Base-by-base conservation (phyloP, 2,329 filamentous ascomycete genomes). In the Fusarium sp. region DNA sequence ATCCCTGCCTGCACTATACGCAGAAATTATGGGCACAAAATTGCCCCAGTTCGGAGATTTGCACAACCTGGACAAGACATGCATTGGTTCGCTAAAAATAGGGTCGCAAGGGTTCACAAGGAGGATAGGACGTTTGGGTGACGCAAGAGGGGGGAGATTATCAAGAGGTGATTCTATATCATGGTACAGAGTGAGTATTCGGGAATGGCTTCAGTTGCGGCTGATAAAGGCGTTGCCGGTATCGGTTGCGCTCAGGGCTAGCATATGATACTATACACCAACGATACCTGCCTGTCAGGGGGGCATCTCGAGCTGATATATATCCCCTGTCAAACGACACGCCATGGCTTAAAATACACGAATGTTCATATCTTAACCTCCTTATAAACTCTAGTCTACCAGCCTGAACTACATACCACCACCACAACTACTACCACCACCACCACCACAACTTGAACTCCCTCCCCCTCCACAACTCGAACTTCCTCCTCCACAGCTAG, bases 391-490 rank as follows among this genome's bases (percentile, higher is more conserved):
- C 35, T 27, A 51, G 9, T 14, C 35, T 44, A 22, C 22, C 38
- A 67, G 16, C 66, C 59, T 55, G 27, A 55, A 70, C 61, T 24
- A 31, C 29, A 31, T 31, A 31, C 70, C 71, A 57, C 67, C 71
- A 33, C 62, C 40, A 33, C 71, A 64, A n/a, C 71, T 61, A 20
- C 63, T 36, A 14, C 64, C 29, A 12, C 60, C 35, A 12, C 60
- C 35, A n/a, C 64, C 58, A 12, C 64, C 57, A 12, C 57, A 53
- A 17, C 64, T 46, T 60, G 70, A 69, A 60, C 61, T 46, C 35
- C 71, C 71, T 42, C 71, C 68, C 27, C 71, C 64, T 38, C 64
- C 51, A 40, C 64, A 56, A 12, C 46, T 65, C 5, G 33, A 57
- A 14, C 49, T 40, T 11, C 64, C 59, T 27, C 61, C 61, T 35